phyloP scores from a whole-genome alignment of 2,329 filamentous ascomycete genomes.

The Aspergillus phoenicis region DNA sequence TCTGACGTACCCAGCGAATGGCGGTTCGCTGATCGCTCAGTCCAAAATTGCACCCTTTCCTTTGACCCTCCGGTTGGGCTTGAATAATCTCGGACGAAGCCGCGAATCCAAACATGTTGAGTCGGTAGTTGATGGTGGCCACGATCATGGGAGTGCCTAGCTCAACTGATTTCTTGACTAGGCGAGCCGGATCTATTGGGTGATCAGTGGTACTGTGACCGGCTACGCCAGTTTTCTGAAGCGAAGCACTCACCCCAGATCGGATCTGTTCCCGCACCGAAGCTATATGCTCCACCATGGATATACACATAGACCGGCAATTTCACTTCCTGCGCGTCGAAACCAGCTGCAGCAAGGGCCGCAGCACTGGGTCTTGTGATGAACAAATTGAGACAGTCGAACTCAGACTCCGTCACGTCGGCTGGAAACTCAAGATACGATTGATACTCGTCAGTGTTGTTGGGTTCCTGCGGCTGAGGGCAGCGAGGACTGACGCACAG shows the following conservation, averaged over 20 bases:
- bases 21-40: not conserved
- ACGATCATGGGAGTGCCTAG: not conserved
- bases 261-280: conserved; percentile 5
- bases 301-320: conserved; percentile 6
- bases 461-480: conserved; percentile 6
- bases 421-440: not conserved
- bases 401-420: not conserved
- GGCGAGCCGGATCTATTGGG: not conserved
- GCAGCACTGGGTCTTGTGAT: not conserved
- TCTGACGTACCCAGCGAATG: not conserved
- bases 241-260: not conserved
- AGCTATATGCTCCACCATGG: conserved; percentile 4
- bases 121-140: conserved; percentile 1
- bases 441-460: conserved; percentile 1
- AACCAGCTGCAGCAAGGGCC: not conserved
- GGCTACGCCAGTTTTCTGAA: too few species aligned
- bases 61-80: not conserved
- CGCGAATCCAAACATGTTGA: conserved; percentile 5
- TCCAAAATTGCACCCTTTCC: not conserved
- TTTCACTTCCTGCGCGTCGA: not conserved
- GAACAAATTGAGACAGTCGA: conserved; percentile 6
- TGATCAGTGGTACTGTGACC: not conserved
- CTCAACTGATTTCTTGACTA: not conserved
- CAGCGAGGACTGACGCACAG: not conserved
- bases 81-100: conserved; percentile 1